These are phyloP conservation scores for Podosphaera fusca DNA, from an alignment of 2,329 filamentous ascomycete species.

Conservation along the genomic window DNA sequence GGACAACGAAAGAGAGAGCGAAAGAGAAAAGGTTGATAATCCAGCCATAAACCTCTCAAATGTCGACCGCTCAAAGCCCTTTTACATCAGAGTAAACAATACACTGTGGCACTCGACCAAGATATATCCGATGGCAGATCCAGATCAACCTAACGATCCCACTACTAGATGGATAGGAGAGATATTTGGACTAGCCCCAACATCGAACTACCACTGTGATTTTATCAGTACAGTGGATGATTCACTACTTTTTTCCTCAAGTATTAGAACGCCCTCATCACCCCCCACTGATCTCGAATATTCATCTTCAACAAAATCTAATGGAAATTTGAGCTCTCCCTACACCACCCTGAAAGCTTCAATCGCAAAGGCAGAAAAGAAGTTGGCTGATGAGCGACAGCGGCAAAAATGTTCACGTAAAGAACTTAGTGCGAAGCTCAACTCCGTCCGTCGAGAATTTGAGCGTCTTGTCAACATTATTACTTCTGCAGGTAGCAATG, in stretches of 20 bases:
- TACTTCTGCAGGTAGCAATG: conserved; percentile 44
- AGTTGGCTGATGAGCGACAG: conserved; percentile 44
- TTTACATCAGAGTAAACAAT: conserved; percentile 58
- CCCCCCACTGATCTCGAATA: conserved; percentile 11
- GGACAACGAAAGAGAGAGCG: not conserved
- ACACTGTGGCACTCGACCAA: conserved; percentile 59
- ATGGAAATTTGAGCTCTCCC: conserved; percentile 51
- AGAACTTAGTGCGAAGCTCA: conserved; percentile 48
- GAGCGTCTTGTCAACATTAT: conserved; percentile 44
- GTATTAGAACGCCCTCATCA: conserved; percentile 24
- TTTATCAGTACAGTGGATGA: conserved; percentile 47
- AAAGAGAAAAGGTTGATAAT: not conserved
- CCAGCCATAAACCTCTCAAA: conserved; percentile 17
- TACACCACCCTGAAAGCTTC: conserved; percentile 56
- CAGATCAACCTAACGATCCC: conserved; percentile 17
- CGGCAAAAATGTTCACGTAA: conserved; percentile 48
- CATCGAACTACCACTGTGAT: conserved; percentile 58
- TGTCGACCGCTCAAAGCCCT: conserved; percentile 48
- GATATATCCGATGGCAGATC: conserved; percentile 30
- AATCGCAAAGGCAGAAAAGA: conserved; percentile 47
- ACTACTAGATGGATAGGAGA: conserved; percentile 45
- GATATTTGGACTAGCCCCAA: conserved; percentile 43
- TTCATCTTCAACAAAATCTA: conserved; percentile 27
- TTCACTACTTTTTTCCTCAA: conserved; percentile 45
- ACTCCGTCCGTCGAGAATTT: conserved; percentile 48